Evolutionary conservation across 2,329 filamentous ascomycete genomes (phyloP).

Genomic region (Cytospora piceae): DNA sequence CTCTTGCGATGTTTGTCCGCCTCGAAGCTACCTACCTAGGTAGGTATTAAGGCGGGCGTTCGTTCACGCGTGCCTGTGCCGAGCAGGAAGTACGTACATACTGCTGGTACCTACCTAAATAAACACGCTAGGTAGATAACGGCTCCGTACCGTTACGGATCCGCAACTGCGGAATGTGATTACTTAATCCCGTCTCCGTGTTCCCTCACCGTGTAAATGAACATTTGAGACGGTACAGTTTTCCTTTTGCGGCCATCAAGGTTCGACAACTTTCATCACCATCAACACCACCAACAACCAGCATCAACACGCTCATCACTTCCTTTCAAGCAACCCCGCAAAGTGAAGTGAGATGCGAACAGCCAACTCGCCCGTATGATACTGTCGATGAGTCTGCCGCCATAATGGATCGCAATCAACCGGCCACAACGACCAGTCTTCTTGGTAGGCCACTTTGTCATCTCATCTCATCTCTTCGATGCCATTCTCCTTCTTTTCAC

Average conservation of each 20-base stretch:
- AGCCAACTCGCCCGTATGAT: not conserved
- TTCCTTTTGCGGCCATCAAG: not conserved
- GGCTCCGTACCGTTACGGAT: too few species aligned
- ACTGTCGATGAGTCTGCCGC: not conserved
- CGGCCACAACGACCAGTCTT: slow-evolving; percentile 29
- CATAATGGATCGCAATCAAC: slow-evolving; percentile 33
- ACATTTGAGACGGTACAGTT: not conserved
- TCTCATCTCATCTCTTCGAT: not conserved
- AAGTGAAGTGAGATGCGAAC: not conserved
- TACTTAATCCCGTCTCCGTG: not conserved
- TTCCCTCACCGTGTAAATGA: not conserved
- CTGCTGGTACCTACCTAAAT: not conserved
- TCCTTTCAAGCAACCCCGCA: not conserved
- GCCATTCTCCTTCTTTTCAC: not conserved
- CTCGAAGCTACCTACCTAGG: too few species aligned
- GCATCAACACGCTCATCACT: not conserved
- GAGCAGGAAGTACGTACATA: not conserved
- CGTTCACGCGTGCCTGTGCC: not conserved
- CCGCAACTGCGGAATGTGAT: not conserved
- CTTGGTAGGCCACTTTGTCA: slow-evolving; percentile 27
- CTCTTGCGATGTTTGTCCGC: not conserved
- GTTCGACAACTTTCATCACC: not conserved
- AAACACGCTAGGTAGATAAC: not conserved
- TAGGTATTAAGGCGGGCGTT: too few species aligned
- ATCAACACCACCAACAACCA: not conserved